These are phyloP conservation scores for Hypholoma fasciculare DNA, from an alignment of 768 basidiomycete species.

Conservation along the genomic window DNA sequence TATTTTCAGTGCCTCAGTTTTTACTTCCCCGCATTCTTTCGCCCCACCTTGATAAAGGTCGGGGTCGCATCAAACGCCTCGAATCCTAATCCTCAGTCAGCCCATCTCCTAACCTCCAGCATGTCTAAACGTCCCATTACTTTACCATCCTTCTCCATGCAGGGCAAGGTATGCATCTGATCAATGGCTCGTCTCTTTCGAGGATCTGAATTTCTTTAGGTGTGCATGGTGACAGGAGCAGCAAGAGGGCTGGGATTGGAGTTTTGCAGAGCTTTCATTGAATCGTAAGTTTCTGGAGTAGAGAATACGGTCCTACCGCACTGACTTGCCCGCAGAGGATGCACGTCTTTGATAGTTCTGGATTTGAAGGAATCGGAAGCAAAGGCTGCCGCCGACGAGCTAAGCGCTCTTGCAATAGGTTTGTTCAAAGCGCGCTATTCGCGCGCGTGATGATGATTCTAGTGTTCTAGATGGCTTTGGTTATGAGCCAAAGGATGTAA, in stretches of 20 bases:
- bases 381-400: constrained; percentile 64
- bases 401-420: constrained; percentile 37
- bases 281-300: constrained; percentile 54
- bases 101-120: neutral
- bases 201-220: constrained; percentile 40
- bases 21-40: neutral
- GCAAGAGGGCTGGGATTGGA: constrained; percentile 89
- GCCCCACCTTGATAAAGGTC: constrained; percentile 1
- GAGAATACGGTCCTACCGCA: neutral
- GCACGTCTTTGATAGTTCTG: constrained; percentile 75
- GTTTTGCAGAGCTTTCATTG: constrained; percentile 88
- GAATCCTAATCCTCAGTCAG: neutral
- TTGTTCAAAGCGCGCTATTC: neutral
- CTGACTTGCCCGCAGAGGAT: constrained; percentile 53
- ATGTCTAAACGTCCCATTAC: constrained; percentile 36
- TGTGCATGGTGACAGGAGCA: constrained; percentile 91
- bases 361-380: constrained; percentile 79
- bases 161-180: constrained; percentile 55
- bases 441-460: neutral
- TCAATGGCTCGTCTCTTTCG: neutral
- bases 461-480: constrained; percentile 49
- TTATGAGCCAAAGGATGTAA: constrained; percentile 53
- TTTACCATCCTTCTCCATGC: constrained; percentile 77
- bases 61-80: neutral
- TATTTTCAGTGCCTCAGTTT: neutral